Evolutionary conservation across 257 asterid genomes (phyloP), one percentile per base, ranked within the genome.

Genomic region (Penstemon newberryi): DNA sequence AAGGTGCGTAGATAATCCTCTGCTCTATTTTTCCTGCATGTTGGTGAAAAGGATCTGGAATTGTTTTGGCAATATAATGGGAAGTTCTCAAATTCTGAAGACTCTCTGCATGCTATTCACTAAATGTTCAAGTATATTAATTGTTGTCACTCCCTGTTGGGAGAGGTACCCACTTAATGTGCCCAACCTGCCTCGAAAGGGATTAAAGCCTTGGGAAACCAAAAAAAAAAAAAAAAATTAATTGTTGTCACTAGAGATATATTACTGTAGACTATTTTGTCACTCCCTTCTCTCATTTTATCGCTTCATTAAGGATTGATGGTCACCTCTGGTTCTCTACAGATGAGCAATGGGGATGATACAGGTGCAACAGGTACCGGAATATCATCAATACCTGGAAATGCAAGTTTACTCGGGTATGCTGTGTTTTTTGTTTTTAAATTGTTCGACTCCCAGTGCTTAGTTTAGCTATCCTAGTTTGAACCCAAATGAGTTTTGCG

Each of bases 351-450:
- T 4, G 96, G 90, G 67, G 97, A 89, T 70, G 51, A 71, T 68
- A 73, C 84, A n/a, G 85, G 86, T 66, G 43, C 78, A 42, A 75
- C 86, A 55, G 83, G 83, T 81, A 60, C 76, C 13, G 96, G 92
- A 70, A 82, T 73, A 68, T 72, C 90, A 63, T 86, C 89, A 33
- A 60, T 85, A 55, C 96, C 94, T 47, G 99, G 97, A 86, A 90
- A 89, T 82, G 92, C 96, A 75, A 81, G 99, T 84, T 84, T 93
- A 75, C 92, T 93, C 56, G 99, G 97, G 97, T 93, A 87, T 53
- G 90, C 75, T 66, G 63, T 58, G 67, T 49, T 69, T 44, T 46
- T 51, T 6, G 41, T n/a, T 18, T 47, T 15, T 15, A 18, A 25
- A 25, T 25, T 25, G 33, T 25, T 25, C 33, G 33, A 25, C 33